Conservation (phyloP, 306 rosid species). For the Vigna angularis region DNA sequence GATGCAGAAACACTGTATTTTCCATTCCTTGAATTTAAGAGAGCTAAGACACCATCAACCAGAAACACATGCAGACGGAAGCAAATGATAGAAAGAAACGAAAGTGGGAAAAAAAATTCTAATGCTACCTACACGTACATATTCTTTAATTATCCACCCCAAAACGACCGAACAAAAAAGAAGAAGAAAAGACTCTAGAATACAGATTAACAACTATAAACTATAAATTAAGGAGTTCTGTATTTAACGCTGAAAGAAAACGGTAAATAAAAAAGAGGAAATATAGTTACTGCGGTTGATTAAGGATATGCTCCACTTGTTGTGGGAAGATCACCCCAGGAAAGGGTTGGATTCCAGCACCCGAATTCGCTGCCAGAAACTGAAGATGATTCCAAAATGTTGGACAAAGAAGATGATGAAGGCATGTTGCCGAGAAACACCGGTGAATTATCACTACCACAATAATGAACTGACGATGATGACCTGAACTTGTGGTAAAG, state of each 20-base stretch:
- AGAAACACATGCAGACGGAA: conserved; percentile 34
- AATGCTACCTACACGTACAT: conserved; percentile 47
- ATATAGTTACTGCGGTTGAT: conserved; percentile 16
- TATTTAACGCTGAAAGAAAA: conserved; percentile 3
- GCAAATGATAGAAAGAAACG: conserved; percentile 16
- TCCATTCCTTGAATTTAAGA: conserved; percentile 40
- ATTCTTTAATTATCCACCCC: conserved; percentile 42
- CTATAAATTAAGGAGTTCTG: conserved; percentile 28
- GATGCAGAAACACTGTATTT: conserved; percentile 38
- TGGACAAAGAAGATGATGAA: conserved; percentile 58
- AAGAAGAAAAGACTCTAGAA: conserved; percentile 21
- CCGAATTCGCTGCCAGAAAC: conserved; percentile 69
- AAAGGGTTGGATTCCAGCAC: conserved; percentile 78
- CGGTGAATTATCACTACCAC: conserved; percentile 49
- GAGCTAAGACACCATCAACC: conserved; percentile 51
- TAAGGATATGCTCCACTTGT: conserved; percentile 82
- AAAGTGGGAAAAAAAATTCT: neutral
- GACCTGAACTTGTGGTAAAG: conserved; percentile 78
- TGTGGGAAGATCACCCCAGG: conserved; percentile 86
- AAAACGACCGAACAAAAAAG: conserved; percentile 42
- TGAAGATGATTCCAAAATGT: conserved; percentile 68
- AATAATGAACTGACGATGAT: conserved; percentile 48
- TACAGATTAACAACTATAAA: conserved; percentile 39
- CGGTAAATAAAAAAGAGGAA: conserved; percentile 29
- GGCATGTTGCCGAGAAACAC: conserved; percentile 55